Base-by-base conservation (phyloP, 352 stramenopile species). In the Globisporangium lucens region DNA sequence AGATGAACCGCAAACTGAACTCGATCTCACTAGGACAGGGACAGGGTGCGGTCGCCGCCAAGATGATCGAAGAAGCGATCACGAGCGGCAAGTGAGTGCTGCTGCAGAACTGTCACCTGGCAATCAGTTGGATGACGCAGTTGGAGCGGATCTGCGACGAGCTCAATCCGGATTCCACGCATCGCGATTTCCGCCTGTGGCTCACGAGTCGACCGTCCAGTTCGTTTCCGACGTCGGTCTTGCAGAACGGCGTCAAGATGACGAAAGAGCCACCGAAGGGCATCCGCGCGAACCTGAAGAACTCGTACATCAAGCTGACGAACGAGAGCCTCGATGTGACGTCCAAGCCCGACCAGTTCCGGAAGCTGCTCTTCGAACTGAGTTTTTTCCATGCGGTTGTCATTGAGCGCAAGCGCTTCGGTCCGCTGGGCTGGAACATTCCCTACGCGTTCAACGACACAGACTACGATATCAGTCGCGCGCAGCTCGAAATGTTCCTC, bases 231-330 rank as follows among this genome's bases (percentile, higher is more conserved):
- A 94, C 96, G 2, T 92, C 83, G 6, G 88, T 98, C 43, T 83
- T 98, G 13, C 93, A 98, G 66, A 96, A 94, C 53, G 86, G 90
- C 8, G 90, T 98, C 10, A 98, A 98, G 73, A 98, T 98, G 89
- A 98, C 93, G 4, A 97, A 97, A 56, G 93, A 98, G 70, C 91
- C 93, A 20, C 93, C 93, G 1, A 97, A 96, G 59, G 93, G 92
- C 22, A 78, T 98, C 46, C 75, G 85, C 36, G 89, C 91, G 9
- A 98, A 97, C 71, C 75, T 98, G 36, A 92, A 91, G 56, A 91
- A 85, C 68, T 90, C 87, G 22, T 98, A 97, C 74, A 94, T 89
- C 71, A 97, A 97, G 72, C 74, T 98, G 27, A 90, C 93, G 51
- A 91, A 96, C 55, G 82, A 93, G 60, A 89, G 43, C 33, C 56